Conservation (phyloP, 371 early-diverging fungal species). For the Apophysomyces sp. region DNA sequence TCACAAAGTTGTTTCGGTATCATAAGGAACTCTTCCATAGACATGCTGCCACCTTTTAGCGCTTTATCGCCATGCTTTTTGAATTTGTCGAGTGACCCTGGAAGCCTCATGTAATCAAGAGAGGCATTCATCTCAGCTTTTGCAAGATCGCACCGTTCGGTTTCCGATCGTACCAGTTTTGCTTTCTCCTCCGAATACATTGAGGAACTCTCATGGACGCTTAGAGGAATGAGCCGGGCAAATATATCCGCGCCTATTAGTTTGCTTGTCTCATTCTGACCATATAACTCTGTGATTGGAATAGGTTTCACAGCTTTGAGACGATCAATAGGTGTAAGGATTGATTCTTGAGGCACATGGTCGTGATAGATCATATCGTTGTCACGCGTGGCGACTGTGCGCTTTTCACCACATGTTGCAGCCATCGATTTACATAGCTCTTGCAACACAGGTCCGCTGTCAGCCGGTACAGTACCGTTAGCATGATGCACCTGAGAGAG, state of each 20-base stretch:
- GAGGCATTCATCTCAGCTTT: conserved; percentile 86
- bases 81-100: conserved; percentile 73
- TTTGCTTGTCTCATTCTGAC: conserved; percentile 66
- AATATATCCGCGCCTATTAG: conserved; percentile 88
- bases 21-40: conserved; percentile 54
- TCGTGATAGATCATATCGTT: conserved; percentile 97
- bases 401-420: conserved; percentile 62
- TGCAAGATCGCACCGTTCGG: conserved; percentile 75
- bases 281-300: conserved; percentile 75
- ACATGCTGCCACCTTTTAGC: conserved; percentile 43
- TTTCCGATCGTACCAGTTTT: conserved; percentile 79
- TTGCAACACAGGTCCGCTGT: conserved; percentile 58
- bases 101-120: conserved; percentile 85
- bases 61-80: conserved; percentile 39
- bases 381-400: conserved; percentile 68
- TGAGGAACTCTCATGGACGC: conserved; percentile 89
- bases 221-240: conserved; percentile 81
- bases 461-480: conserved; percentile 39
- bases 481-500: conserved; percentile 36
- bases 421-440: conserved; percentile 65
- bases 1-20: conserved; percentile 64
- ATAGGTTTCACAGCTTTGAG: conserved; percentile 73
- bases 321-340: conserved; percentile 82
- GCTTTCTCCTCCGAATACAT: conserved; percentile 96
- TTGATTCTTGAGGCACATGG: conserved; percentile 75